Evolutionary conservation across 495 filamentous ascomycete genomes (phyloP).

Genomic region (Penicillium lagena): DNA sequence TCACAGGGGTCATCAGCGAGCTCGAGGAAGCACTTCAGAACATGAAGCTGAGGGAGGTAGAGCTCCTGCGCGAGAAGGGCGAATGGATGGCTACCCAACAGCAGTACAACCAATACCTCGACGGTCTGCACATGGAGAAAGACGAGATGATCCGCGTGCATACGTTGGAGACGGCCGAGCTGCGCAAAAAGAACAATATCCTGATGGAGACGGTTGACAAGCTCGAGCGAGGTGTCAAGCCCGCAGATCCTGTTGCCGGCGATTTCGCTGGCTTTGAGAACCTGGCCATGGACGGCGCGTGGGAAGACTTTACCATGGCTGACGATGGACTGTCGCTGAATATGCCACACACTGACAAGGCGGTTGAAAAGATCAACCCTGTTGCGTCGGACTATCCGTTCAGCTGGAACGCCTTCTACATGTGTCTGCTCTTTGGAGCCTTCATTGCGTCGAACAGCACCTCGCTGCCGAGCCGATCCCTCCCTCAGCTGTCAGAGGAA

Average conservation of each 20-base stretch:
- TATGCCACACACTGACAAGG: conserved; percentile 17
- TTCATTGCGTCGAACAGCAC: conserved; percentile 86
- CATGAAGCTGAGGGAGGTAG: conserved; percentile 47
- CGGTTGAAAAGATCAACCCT: conserved; percentile 58
- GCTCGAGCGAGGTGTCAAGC: conserved; percentile 61
- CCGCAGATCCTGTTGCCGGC: conserved; percentile 52
- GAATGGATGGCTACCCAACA: conserved; percentile 62
- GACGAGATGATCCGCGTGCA: conserved; percentile 84
- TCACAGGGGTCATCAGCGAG: conserved; percentile 61
- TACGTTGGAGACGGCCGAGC: conserved; percentile 87
- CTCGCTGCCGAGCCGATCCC: conserved; percentile 48
- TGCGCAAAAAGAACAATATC: conserved; percentile 92
- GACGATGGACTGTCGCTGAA: conserved; percentile 40
- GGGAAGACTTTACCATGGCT: conserved; percentile 76
- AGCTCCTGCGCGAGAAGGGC: conserved; percentile 60
- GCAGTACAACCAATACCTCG: conserved; percentile 67
- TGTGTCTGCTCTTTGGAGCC: conserved; percentile 93
- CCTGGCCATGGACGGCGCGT: conserved; percentile 70
- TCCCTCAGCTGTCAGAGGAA: conserved; percentile 87
- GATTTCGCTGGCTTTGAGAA: conserved; percentile 77
- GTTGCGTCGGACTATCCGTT: conserved; percentile 52
- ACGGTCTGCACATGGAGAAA: conserved; percentile 75
- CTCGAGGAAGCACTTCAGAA: conserved; percentile 72
- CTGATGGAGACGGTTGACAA: conserved; percentile 80
- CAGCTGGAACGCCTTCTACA: conserved; percentile 53